These are phyloP conservation scores for Vigna hirtella DNA, from an alignment of 306 rosid genomes.

Conservation along the genomic window DNA sequence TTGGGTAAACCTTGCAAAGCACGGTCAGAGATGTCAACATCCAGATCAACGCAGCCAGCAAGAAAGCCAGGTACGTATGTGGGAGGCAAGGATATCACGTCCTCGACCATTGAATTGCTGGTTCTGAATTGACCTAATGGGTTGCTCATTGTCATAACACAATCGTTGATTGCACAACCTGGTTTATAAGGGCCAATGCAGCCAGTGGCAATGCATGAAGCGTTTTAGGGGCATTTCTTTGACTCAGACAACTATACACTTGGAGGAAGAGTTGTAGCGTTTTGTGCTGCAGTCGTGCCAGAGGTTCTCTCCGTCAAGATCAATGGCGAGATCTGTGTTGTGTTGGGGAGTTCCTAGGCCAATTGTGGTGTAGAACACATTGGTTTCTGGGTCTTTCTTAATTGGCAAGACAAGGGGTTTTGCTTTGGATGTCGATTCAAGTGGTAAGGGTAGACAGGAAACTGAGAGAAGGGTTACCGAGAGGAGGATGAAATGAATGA, in stretches of 20 bases:
- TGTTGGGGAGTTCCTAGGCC: constrained; percentile 33
- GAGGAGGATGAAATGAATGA: constrained; percentile 20
- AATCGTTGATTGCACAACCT: not conserved
- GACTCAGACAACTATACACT: not conserved
- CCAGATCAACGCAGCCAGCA: not conserved
- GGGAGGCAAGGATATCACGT: not conserved
- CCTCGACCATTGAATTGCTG: not conserved
- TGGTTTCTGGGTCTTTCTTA: constrained; percentile 9
- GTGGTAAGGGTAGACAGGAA: not conserved
- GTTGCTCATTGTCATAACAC: not conserved
- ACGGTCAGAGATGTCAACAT: not conserved
- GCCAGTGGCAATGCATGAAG: not conserved
- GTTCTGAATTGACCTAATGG: not conserved
- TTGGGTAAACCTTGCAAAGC: not conserved
- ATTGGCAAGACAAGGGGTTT: not conserved
- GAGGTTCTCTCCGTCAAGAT: constrained; percentile 37
- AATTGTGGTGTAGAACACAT: constrained; percentile 11
- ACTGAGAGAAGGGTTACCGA: not conserved
- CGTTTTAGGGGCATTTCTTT: not conserved
- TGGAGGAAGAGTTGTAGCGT: constrained; percentile 5
- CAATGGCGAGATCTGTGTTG: not conserved
- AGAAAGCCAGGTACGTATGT: not conserved
- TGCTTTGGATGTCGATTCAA: not conserved
- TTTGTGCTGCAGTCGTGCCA: constrained; percentile 19
- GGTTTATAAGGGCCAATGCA: constrained; percentile 9